Base-by-base conservation (phyloP, 805 yeast genomes). In the Candida manassasensis region DNA sequence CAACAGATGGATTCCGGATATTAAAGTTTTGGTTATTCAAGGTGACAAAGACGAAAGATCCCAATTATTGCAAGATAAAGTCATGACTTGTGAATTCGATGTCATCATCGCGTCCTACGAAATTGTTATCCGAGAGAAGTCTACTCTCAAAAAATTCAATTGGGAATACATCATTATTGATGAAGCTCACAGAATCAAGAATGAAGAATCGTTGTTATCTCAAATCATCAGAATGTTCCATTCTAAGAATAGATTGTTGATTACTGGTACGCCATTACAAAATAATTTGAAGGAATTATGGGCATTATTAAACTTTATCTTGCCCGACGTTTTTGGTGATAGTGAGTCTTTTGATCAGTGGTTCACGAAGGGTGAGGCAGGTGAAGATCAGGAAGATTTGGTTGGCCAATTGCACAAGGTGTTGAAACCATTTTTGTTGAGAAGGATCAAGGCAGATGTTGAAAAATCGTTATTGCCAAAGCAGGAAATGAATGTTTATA, bases 221-320 rank as follows among this genome's bases (percentile, higher is more conserved):
- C 90, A 83, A 50, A 84, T 83, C 35, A 77, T 83, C 32, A 66
- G 93, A 49, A 69, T 81, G 62, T 81, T 83, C 51, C 77, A 80
- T 43, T 79, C 87, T 1, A 74, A 71, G 32, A 81, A 81, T 53
- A 68, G 93, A 49, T 60, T 84, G 40, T 63, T 84, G 38, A 82
- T 84, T 36, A 84, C 93, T 0, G 93, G 93, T 57, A 84, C 93
- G 1, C 93, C 93, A 6, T 62, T 84, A 40, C 93, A 84, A 55
- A 84, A 84, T 50, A 84, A 84, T 48, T 58, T 84, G 34, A 87
- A 81, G 50, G 93, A 84, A 57, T 62, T 84, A 39, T 84, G 93
- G 93, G 90, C 93, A 0, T 62, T 84, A 42, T 63, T 84, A 45
- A 84, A 84, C 44, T 84, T 84, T 54, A 67, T 84, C 24, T 61